Base-by-base conservation (phyloP, 306 rosid genomes). In the Prunus kanzakura region DNA sequence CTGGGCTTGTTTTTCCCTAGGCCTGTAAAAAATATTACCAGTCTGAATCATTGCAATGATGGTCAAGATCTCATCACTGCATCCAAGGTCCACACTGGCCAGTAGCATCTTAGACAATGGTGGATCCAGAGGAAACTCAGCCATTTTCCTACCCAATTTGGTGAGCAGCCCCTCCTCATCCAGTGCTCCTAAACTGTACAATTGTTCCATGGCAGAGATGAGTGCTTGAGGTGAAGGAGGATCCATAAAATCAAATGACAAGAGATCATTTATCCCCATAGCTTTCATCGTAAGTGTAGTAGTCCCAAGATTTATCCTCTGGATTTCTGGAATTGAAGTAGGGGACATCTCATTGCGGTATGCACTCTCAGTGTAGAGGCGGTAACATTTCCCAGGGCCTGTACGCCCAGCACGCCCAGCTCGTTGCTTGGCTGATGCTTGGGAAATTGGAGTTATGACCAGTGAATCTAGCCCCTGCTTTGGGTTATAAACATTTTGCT, bases 1-100 rank as follows among this genome's bases (percentile, higher is more conserved):
- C 64, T 60, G 64, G 64, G 64, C 64, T 60, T 60, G 64, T 60
- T 60, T 60, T 60, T 60, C 64, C 64, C 64, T 60, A 25, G 64
- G 64, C 11, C 64, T 60, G 64, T 60, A 60, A 25, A 60, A 60
- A 30, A 60, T 60, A 60, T 60, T 60, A 6, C 64, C 64, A 4
- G 64, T 60, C 64, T 60, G 64, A 60, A 60, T 60, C 64, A 60
- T 60, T 60, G 64, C 64, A 60, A 60, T 60, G 10, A 60, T 58
- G 18, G 64, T 60, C 64, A 60, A 25, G 64, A 60, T 60, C 64
- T 60, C 64, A 60, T 60, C 64, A 60, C 64, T 60, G 6, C 64
- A 60, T 60, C 64, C 38, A 23, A 60, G 64, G 64, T 60, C 64
- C 18, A 60, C 64, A 11, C 64, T 60, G 3, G 64, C 64, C 2